phyloP scores from a whole-genome alignment of 2,329 filamentous ascomycete genomes.

The Exophiala bonariae region DNA sequence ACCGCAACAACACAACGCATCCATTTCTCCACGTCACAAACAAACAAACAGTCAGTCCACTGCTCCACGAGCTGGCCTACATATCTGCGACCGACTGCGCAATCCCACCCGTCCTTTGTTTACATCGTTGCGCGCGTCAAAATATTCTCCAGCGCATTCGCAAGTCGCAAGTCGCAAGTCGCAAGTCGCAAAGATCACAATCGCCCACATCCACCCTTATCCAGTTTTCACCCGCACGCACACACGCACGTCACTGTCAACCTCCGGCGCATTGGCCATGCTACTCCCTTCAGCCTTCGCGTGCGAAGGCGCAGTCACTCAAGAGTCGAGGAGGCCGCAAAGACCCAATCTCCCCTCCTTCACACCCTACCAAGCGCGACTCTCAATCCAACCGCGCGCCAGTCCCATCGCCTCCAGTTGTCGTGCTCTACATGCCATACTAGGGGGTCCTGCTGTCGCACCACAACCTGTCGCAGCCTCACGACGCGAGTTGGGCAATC shows the following conservation, averaged over 20 bases:
- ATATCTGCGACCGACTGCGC: slow-evolving; percentile 8
- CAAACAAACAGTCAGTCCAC: not conserved
- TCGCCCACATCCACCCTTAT: no score
- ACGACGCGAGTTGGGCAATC: slow-evolving; percentile 31
- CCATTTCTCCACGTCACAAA: slow-evolving; percentile 3
- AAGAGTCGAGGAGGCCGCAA: slow-evolving; percentile 18
- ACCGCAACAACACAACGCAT: not conserved
- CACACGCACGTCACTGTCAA: slow-evolving; percentile 8
- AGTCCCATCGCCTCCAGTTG: slow-evolving; percentile 36
- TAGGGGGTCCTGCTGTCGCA: slow-evolving; percentile 29
- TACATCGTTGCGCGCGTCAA: slow-evolving; percentile 6
- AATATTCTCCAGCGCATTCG: slow-evolving; percentile 15
- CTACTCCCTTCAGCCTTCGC: slow-evolving; percentile 47
- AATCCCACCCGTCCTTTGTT: not conserved
- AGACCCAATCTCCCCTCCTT: slow-evolving; percentile 32
- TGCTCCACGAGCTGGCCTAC: slow-evolving; percentile 8
- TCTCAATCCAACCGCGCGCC: slow-evolving; percentile 37
- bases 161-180: not conserved
- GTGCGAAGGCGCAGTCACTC: slow-evolving; percentile 40
- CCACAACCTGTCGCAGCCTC: slow-evolving; percentile 31
- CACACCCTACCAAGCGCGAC: slow-evolving; percentile 38
- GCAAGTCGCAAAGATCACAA: no score
- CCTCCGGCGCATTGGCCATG: slow-evolving; percentile 31
- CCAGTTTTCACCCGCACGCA: no score
- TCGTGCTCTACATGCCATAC: slow-evolving; percentile 28